Base-by-base conservation (phyloP, 164 flowering plant genomes). In the Cinnamomum micranthum region DNA sequence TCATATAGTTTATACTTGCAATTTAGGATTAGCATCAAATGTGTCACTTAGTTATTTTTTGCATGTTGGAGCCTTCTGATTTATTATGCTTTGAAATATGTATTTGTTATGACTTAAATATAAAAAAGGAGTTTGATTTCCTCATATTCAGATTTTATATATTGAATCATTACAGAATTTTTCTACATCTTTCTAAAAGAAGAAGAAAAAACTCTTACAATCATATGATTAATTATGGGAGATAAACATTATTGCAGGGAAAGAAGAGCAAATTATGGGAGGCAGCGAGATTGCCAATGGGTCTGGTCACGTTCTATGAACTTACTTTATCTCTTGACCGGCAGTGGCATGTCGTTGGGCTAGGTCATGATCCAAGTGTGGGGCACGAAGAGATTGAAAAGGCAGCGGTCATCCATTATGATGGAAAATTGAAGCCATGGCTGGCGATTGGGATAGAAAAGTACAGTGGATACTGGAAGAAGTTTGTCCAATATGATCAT, bases 341-440 rank as follows among this genome's bases (percentile, higher is more conserved):
- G 73, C 82, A 82, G 77, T 96, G 97, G 98, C 97, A 90, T 50
- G 66, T 84, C 17, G 88, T 88, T 33, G 99, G 98, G 31, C 86
- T 94, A 65, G 99, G 99, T 23, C 78, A 86, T 62, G 86, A 92
- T 20, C 80, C 93, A 12, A 82, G 80, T 22, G 59, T 87, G 17
- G 75, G 50, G 24, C 77, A 31, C 23, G 80, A 66, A 4, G 86
- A 88, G 47, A 82, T 96, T 59, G 91, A 87, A 62, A 77, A 80
- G 62, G 95, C 95, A 13, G 91, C 95, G 6, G 99, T 92, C 13
- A 80, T 96, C 27, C 99, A 96, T 76, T 96, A 85, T 51, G 88
- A 94, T 69, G 99, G 99, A 63, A 74, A 84, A 60, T 81, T 83
- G 91, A 96, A 96, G 77, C 98, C 99, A 6, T 96, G 99, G 99